phyloP scores from a whole-genome alignment of 1,139 yeast species.

The Komagataea norvegica region DNA sequence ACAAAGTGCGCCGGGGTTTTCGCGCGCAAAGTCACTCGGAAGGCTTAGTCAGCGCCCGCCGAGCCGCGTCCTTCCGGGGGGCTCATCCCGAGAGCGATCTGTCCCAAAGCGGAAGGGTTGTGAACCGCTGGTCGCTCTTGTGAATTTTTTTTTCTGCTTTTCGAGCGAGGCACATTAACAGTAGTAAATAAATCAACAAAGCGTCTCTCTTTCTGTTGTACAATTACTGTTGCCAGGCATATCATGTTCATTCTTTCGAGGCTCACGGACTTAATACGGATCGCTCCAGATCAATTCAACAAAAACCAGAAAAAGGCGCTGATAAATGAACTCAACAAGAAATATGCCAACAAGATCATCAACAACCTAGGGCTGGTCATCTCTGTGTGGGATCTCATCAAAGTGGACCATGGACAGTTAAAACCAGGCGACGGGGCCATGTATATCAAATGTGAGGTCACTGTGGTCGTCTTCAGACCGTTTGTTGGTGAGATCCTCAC shows the following conservation, averaged over 20 bases:
- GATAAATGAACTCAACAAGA: conserved; percentile 74
- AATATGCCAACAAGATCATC: conserved; percentile 79
- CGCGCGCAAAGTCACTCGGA: not conserved
- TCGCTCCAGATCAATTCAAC: conserved; percentile 82
- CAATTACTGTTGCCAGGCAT: no score
- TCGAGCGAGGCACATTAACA: no score
- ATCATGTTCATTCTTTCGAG: conserved; percentile 80
- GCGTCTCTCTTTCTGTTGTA: no score
- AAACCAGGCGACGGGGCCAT: conserved; percentile 97
- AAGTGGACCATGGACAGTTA: conserved; percentile 79
- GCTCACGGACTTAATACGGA: conserved; percentile 75
- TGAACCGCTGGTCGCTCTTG: no score
- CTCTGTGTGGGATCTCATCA: conserved; percentile 76
- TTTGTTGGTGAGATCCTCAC: conserved; percentile 90
- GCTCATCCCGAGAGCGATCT: no score
- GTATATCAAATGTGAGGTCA: conserved; percentile 67
- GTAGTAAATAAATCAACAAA: no score
- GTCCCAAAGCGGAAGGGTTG: not conserved
- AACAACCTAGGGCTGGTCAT: conserved; percentile 81
- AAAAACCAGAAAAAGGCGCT: conserved; percentile 61
- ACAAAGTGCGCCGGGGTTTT: conserved; percentile 10
- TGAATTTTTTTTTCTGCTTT: no score
- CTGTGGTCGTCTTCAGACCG: conserved; percentile 85
- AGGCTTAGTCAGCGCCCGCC: not conserved
- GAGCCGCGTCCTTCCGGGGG: no score